These are phyloP conservation scores for Diaporthe citriasiana DNA, from an alignment of 2,329 filamentous ascomycete species.

Conservation along the genomic window DNA sequence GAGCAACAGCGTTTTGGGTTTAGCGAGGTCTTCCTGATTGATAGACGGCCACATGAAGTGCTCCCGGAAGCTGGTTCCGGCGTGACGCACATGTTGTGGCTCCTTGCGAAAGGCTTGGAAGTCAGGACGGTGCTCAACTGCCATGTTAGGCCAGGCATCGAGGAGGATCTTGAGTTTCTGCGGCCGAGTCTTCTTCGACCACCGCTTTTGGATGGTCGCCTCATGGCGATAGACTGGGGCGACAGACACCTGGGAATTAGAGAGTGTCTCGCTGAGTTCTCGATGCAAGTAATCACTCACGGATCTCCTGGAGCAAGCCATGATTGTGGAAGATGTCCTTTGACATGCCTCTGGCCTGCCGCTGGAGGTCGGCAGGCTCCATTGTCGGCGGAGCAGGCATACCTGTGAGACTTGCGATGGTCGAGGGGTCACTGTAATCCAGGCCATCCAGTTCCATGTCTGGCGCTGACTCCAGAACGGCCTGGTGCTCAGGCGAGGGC, in stretches of 20 bases:
- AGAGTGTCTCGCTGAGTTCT: not conserved
- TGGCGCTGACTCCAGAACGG: slow-evolving; percentile 1
- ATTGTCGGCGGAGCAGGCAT: slow-evolving; percentile 9
- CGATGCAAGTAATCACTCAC: slow-evolving; percentile 8
- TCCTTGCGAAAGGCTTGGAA: slow-evolving; percentile 56
- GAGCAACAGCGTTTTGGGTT: slow-evolving; percentile 60
- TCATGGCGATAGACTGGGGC: slow-evolving; percentile 62
- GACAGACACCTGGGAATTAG: not conserved
- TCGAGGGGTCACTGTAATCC: slow-evolving; percentile 13
- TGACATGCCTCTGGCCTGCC: slow-evolving; percentile 8
- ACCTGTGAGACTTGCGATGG: slow-evolving; percentile 6
- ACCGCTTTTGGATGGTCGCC: slow-evolving; percentile 64
- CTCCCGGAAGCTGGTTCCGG: slow-evolving; percentile 48
- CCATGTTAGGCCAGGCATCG: slow-evolving; percentile 64
- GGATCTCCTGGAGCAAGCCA: slow-evolving; percentile 11
- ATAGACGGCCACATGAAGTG: slow-evolving; percentile 66
- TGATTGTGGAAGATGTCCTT: slow-evolving; percentile 12
- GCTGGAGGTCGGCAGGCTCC: slow-evolving; percentile 11
- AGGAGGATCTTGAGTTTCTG: slow-evolving; percentile 64
- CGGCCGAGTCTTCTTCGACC: slow-evolving; percentile 64
- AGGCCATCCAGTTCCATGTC: slow-evolving; percentile 10
- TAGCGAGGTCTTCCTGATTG: slow-evolving; percentile 68
- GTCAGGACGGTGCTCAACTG: slow-evolving; percentile 65
- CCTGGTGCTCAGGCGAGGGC: slow-evolving; percentile 15
- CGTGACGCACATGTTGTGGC: slow-evolving; percentile 37